Evolutionary conservation across 371 early-diverging fungal species (phyloP).

Genomic region (Umbelopsis sp.): DNA sequence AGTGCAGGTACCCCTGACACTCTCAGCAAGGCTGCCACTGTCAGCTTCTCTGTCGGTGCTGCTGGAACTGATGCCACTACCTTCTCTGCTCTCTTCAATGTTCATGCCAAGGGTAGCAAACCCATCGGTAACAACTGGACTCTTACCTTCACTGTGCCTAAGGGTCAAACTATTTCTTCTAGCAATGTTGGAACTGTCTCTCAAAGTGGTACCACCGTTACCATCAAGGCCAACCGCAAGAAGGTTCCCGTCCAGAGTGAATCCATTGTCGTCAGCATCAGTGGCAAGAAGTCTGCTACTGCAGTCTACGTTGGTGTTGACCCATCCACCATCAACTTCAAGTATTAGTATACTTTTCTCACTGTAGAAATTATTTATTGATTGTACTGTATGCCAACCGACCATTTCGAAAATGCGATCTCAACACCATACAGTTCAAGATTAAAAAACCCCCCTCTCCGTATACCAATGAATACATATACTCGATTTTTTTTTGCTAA

Average conservation of each 20-base stretch:
- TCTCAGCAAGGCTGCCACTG: slow-evolving; percentile 4
- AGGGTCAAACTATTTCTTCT: slow-evolving; percentile 21
- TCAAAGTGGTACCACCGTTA: slow-evolving; percentile 31
- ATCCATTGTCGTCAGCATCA: slow-evolving; percentile 31
- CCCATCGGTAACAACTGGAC: slow-evolving; percentile 32
- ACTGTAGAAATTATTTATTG: slow-evolving; percentile 1
- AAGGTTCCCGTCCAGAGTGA: slow-evolving; percentile 27
- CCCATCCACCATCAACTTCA: slow-evolving; percentile 30
- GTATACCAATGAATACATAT: neutral
- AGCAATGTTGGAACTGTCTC: slow-evolving; percentile 5
- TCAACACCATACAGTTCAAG: no score
- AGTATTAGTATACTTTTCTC: slow-evolving; percentile 3
- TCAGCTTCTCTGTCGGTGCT: neutral
- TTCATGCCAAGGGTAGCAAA: slow-evolving; percentile 32
- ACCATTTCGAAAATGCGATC: slow-evolving; percentile 4
- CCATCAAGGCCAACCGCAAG: slow-evolving; percentile 30
- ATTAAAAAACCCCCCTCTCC: no score
- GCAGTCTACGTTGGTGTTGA: slow-evolving; percentile 41
- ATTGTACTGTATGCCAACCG: neutral
- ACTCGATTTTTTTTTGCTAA: neutral
- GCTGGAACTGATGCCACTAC: slow-evolving; percentile 13
- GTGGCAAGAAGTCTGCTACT: slow-evolving; percentile 31
- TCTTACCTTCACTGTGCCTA: slow-evolving; percentile 31
- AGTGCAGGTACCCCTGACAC: slow-evolving; percentile 20
- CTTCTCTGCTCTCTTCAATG: slow-evolving; percentile 38